Percentiles rank a stretch among this genome's conserved stretches.
Conservation (phyloP, 257 asterid species). For the Solanum microdontum region DNA sequence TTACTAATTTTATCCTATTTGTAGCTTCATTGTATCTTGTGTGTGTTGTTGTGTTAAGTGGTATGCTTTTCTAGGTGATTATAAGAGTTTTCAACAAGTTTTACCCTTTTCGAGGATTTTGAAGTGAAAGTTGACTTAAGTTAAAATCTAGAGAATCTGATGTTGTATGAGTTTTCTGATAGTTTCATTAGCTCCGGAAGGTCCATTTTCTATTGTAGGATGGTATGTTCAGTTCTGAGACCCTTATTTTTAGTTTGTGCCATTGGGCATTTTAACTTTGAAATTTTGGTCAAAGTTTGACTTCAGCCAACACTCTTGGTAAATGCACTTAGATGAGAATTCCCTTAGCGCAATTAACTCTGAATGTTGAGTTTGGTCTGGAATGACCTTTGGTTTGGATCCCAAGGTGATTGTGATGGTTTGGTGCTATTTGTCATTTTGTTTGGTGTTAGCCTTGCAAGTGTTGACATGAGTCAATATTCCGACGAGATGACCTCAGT, state of each 20-base stretch:
- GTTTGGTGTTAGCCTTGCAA: too few relatives aligned
- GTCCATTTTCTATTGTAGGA: not conserved
- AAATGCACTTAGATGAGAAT: too few relatives aligned
- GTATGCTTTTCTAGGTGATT: not conserved
- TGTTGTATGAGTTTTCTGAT: not conserved
- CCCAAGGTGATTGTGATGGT: too few relatives aligned
- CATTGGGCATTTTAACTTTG: not conserved
- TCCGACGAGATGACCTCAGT: too few relatives aligned
- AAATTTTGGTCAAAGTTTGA: not conserved
- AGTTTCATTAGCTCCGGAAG: not conserved
- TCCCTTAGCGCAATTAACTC: not conserved
- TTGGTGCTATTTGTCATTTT: too few relatives aligned
- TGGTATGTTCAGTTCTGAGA: not conserved
- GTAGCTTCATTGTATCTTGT: not conserved
- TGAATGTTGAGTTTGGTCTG: not conserved
- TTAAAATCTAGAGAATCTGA: not conserved
- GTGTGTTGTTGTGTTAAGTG: too few relatives aligned
- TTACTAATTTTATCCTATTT: not conserved
- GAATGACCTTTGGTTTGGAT: too few relatives aligned
- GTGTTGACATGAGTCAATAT: too few relatives aligned
- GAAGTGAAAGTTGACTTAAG: not conserved
- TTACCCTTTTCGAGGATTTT: not conserved
- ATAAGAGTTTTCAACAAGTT: not conserved
- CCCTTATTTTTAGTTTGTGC: not conserved
- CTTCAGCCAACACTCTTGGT: not conserved